These are phyloP conservation scores for Aristolochia californica DNA, from an alignment of 164 flowering plant species.

Conservation along the genomic window DNA sequence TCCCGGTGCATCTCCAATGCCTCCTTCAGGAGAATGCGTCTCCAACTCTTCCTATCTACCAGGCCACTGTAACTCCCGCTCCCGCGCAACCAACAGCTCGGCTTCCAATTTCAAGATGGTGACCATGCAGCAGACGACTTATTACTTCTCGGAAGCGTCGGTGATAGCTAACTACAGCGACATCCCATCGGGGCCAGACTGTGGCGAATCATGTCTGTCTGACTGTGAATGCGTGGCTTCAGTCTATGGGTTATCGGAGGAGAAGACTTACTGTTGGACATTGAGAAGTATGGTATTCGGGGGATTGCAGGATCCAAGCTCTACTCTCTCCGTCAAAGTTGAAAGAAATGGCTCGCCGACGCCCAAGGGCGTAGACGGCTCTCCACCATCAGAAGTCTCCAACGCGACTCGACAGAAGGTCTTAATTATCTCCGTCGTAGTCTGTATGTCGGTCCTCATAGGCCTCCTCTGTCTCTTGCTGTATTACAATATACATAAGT, in stretches of 20 bases:
- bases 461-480: slow-evolving; percentile 45
- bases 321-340: slow-evolving; percentile 67
- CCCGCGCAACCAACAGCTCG: neutral
- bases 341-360: slow-evolving; percentile 24
- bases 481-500: slow-evolving; percentile 37
- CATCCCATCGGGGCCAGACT: slow-evolving; percentile 29
- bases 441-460: slow-evolving; percentile 40
- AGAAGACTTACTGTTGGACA: slow-evolving; percentile 79
- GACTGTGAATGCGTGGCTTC: slow-evolving; percentile 85
- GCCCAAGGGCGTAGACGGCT: neutral
- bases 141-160: slow-evolving; percentile 53
- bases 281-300: slow-evolving; percentile 71
- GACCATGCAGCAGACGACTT: slow-evolving; percentile 49
- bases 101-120: slow-evolving; percentile 31
- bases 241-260: slow-evolving; percentile 72
- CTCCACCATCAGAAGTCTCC: slow-evolving; percentile 7
- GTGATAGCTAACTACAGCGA: slow-evolving; percentile 73
- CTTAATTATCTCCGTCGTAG: slow-evolving; percentile 55
- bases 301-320: slow-evolving; percentile 64
- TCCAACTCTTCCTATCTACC: slow-evolving; percentile 19
- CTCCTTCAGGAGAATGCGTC: slow-evolving; percentile 18
- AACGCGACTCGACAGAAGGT: slow-evolving; percentile 26
- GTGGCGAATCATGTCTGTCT: slow-evolving; percentile 67
- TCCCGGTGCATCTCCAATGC: slow-evolving; percentile 43
- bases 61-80: neutral